Evolutionary conservation across 2,329 filamentous ascomycete species (phyloP).

Genomic region (Gremmenia infestans): DNA sequence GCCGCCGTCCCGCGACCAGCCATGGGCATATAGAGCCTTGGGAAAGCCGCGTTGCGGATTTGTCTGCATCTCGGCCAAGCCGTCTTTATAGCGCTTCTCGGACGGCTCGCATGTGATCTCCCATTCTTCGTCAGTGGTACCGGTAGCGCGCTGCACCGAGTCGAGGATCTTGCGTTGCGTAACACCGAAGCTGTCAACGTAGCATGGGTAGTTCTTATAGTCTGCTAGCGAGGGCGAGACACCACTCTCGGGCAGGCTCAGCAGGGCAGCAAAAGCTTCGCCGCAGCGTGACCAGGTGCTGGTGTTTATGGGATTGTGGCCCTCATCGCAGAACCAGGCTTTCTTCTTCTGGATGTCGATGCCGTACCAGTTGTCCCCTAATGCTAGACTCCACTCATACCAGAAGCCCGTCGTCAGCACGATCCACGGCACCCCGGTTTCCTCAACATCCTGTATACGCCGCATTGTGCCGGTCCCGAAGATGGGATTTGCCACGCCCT

Average conservation of each 20-base stretch:
- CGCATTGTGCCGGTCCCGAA: slow-evolving; percentile 2
- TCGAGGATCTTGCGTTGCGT: slow-evolving; percentile 47
- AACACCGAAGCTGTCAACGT: slow-evolving; percentile 41
- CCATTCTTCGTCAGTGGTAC: slow-evolving; percentile 18
- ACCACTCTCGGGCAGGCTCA: slow-evolving; percentile 38
- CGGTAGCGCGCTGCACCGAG: slow-evolving; percentile 21
- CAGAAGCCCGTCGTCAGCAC: slow-evolving; percentile 44
- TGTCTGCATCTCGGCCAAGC: slow-evolving; percentile 9
- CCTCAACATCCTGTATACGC: slow-evolving; percentile 29
- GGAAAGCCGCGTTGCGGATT: slow-evolving; percentile 13
- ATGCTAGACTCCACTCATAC: slow-evolving; percentile 48
- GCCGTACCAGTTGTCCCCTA: slow-evolving; percentile 36
- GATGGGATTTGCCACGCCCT: slow-evolving; percentile 27
- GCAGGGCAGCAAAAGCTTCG: slow-evolving; percentile 45
- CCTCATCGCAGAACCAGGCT: slow-evolving; percentile 48
- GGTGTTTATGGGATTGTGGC: slow-evolving; percentile 39
- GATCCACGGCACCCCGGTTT: slow-evolving; percentile 35
- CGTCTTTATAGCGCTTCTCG: slow-evolving; percentile 9
- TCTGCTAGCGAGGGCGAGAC: slow-evolving; percentile 32
- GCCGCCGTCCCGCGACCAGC: slow-evolving; percentile 15
- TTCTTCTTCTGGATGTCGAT: slow-evolving; percentile 43
- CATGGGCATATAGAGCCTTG: slow-evolving; percentile 14
- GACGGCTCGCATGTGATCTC: slow-evolving; percentile 9
- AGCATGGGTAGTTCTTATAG: slow-evolving; percentile 39
- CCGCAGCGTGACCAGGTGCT: slow-evolving; percentile 49